Evolutionary conservation across 1,284 basidiomycete genomes (phyloP), one percentile per base, ranked within the genome.

Genomic region (Rhodotorula mucilaginosa): DNA sequence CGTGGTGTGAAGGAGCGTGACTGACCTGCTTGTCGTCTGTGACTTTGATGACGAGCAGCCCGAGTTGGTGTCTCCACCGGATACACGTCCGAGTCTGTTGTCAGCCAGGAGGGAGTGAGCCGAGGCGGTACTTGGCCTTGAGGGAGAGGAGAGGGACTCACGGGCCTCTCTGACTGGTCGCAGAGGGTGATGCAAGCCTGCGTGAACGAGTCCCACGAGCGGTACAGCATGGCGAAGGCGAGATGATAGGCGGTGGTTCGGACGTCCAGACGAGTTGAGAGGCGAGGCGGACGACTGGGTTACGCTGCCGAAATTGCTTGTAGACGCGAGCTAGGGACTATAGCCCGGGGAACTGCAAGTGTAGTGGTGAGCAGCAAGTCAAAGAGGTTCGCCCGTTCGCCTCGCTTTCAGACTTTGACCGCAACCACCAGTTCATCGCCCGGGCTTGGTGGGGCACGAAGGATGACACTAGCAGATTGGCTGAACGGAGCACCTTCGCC

Each of bases 1-100:
- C 34, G 6, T 34, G 34, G 34, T 34, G 5, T 34, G 5, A 34
- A 34, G 34, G 46, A 12, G 29, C 18, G 19, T 13, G 6, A 85
- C 90, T 77, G 80, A 94, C 93, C 78, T 88, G 90, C 52, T 84
- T 86, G 81, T 95, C 87, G 82, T 96, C 91, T 2, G 93, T 96
- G 79, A 96, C 88, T 83, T 95, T 95, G 72, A 97, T 85, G 64
- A 95, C 90, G 26, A 96, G 86, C 79, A 91, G 88, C 19, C 90
- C 91, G 78, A 91, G 88, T 15, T 87, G 87, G 49, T 89, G 85
- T 78, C 86, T 87, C 88, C 92, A 96, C 84, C 94, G 93, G 79
- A 95, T 87, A 79, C 87, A 88, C 81, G 64, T 93, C 86, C 47
- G 90, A 8, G 64, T 68, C 63, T 64, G 23, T 6, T 18, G 1